A percentile compares a stretch with the other conserved stretches of the same genome.
Evolutionary conservation across 192 early-diverging fungal genomes (phyloP).

Genomic region (Neocallimastix lanati): DNA sequence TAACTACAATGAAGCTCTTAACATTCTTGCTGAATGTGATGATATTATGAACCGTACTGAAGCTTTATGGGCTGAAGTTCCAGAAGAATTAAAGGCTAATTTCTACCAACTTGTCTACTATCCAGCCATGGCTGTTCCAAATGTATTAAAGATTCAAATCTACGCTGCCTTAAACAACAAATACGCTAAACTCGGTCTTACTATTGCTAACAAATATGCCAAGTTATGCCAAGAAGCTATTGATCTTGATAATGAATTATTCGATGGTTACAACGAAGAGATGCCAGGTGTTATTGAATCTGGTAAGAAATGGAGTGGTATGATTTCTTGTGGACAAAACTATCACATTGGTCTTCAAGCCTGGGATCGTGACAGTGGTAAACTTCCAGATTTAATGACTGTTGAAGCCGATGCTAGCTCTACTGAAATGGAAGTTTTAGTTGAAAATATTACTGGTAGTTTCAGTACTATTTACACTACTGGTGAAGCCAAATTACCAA

Average conservation of each 20-base stretch:
- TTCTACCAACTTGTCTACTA: constrained; percentile 11
- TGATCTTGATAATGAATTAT: neutral
- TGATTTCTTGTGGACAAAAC: neutral
- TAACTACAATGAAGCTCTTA: neutral
- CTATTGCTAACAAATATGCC: constrained; percentile 6
- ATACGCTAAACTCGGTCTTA: neutral
- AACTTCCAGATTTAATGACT: neutral
- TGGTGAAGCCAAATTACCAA: neutral
- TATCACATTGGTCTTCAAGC: neutral
- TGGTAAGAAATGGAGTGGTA: neutral
- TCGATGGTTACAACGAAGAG: neutral
- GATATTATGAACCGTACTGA: neutral
- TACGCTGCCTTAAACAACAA: constrained; percentile 1
- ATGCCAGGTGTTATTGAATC: neutral
- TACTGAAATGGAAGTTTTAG: neutral
- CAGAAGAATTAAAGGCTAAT: constrained; percentile 1
- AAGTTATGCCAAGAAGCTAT: neutral
- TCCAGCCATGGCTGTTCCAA: constrained; percentile 3
- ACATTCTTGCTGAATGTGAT: neutral
- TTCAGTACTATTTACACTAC: neutral
- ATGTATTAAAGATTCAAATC: constrained; percentile 5
- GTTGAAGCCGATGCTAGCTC: neutral
- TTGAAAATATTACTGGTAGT: neutral
- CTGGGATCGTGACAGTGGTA: neutral
- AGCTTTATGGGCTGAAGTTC: neutral